Percentiles rank a stretch among this genome's conserved stretches.
These are phyloP conservation scores for Saccharomycopsis oosterbeekiorum DNA, from an alignment of 805 yeast genomes.

Conservation along the genomic window DNA sequence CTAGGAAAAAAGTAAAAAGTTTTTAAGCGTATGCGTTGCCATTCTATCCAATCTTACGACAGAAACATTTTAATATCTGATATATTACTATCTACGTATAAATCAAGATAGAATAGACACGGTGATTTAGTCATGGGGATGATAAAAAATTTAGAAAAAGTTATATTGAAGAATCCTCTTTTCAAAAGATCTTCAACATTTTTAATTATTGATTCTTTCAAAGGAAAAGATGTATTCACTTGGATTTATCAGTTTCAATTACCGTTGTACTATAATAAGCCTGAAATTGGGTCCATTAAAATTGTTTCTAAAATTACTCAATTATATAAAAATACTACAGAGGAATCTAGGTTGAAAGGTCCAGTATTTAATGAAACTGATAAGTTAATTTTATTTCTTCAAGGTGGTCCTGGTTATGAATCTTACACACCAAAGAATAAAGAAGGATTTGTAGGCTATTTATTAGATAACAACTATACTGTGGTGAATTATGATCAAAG, in stretches of 20 bases:
- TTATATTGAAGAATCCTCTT: background rate
- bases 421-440: constrained; percentile 29
- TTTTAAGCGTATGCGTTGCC: too few relatives aligned
- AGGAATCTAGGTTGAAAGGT: constrained; percentile 4
- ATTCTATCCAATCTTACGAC: too few relatives aligned
- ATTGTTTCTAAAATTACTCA: constrained; percentile 14
- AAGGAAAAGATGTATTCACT: constrained; percentile 11
- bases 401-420: constrained; percentile 50
- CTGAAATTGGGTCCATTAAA: constrained; percentile 5
- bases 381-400: constrained; percentile 34
- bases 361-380: constrained; percentile 4
- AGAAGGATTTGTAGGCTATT: constrained; percentile 29
- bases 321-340: constrained; percentile 10
- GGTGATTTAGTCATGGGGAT: background rate
- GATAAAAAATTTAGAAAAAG: background rate
- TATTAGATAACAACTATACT: constrained; percentile 34
- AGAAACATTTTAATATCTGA: too few relatives aligned
- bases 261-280: constrained; percentile 9
- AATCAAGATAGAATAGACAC: background rate
- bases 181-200: background rate
- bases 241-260: constrained; percentile 14
- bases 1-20: too few relatives aligned
- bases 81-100: too few relatives aligned
- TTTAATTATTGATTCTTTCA: constrained; percentile 12
- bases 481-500: constrained; percentile 44